Evolutionary conservation across 2,329 filamentous ascomycete species (phyloP), one percentile per base, ranked within the genome.

Genomic region (Amauroascus niger): DNA sequence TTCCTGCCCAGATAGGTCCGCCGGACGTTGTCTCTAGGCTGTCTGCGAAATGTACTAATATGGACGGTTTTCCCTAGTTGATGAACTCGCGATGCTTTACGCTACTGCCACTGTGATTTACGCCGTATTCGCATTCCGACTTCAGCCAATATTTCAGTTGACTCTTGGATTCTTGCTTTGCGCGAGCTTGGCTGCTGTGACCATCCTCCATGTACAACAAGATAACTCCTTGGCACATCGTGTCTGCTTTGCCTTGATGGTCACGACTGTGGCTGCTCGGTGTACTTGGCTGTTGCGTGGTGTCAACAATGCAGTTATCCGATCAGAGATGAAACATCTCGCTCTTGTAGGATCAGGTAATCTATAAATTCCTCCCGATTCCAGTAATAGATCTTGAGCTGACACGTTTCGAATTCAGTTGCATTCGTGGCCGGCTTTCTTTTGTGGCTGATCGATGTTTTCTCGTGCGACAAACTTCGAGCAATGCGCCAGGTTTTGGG

Each of bases 51-150:
- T 24, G n/a, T 35, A 37, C 32, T 48, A 37, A 48, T n/a, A 28
- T 30, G 30, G 7, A 6, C 30, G 16, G 30, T 5, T n/a, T n/a
- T n/a, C n/a, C n/a, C 28, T 14, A 48, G 45, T 48, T 48, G 45
- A 48, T 48, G 45, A 48, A 35, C 35, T 48, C 30, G 45, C 45
- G 8, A 48, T 48, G 45, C 30, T 48, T 14, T 48, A 48, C 24
- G 45, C 45, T 8, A 37, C 45, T 24, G 30, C 45, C 45, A 48
- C 45, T 24, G 45, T 48, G 9, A 48, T 48, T 9, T 48, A 48
- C 9, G 45, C 45, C 3, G 45, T 48, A n/a, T 35, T 48, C 20
- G 45, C 45, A 24, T 48, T 48, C n/a, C 3, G 45, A n/a, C 22
- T 35, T 2, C 35, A 14, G 13, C 45, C 45, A 14, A 35, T 37